Percentiles rank a stretch among this genome's conserved stretches.
phyloP scores from a whole-genome alignment of 768 basidiomycete genomes.

The Favolaschia claudopus region DNA sequence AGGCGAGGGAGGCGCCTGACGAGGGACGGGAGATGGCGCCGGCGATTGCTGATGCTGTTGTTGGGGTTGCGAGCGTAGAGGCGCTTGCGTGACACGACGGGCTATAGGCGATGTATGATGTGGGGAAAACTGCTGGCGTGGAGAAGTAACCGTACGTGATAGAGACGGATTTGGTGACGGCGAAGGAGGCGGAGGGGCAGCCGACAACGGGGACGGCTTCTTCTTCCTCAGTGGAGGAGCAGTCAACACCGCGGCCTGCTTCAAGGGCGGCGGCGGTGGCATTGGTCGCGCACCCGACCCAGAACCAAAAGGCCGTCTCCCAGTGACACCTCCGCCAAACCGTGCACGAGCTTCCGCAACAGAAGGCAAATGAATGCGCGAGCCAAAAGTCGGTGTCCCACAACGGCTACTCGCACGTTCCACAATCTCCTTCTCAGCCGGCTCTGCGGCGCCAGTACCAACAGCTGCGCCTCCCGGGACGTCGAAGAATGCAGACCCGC shows the following conservation, averaged over 20 bases:
- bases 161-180: slow-evolving; percentile 26
- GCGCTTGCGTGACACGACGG: slow-evolving; percentile 32
- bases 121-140: slow-evolving; percentile 9
- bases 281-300: slow-evolving; percentile 2
- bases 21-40: slow-evolving; percentile 22
- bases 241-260: slow-evolving; percentile 31
- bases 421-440: slow-evolving; percentile 43
- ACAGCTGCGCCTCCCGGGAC: slow-evolving; percentile 14
- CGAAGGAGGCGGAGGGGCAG: slow-evolving; percentile 28
- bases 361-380: slow-evolving; percentile 54
- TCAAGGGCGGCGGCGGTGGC: slow-evolving; percentile 27
- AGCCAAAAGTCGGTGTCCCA: slow-evolving; percentile 70
- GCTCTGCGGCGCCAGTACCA: slow-evolving; percentile 23
- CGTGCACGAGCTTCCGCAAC: slow-evolving; percentile 52
- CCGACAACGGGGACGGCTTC: slow-evolving; percentile 42
- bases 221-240: slow-evolving; percentile 37
- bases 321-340: slow-evolving; percentile 40
- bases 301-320: slow-evolving; percentile 20
- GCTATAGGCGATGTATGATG: slow-evolving; percentile 22
- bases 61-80: slow-evolving; percentile 29
- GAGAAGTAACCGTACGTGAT: slow-evolving; percentile 10
- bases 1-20: slow-evolving; percentile 32
- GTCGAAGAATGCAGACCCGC: slow-evolving; percentile 34
- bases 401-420: slow-evolving; percentile 60
- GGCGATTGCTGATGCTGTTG: slow-evolving; percentile 20